Evolutionary conservation across 176 grass and related monocot species (phyloP), one percentile per base, ranked within the genome.

Genomic region (Ampelocalamus luodianensis): DNA sequence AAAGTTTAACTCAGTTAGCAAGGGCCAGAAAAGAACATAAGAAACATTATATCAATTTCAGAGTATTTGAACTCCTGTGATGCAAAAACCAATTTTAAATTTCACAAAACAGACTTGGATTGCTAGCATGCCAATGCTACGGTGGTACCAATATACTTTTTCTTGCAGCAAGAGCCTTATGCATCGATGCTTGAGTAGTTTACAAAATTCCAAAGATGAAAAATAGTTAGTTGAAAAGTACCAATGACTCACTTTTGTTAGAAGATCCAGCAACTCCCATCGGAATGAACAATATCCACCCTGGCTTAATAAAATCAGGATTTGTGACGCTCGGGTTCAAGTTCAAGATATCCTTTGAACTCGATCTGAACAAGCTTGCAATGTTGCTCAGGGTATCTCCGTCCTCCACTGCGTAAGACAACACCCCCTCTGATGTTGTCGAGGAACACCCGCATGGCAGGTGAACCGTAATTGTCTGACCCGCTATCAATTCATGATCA

Each of bases 361-460:
- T 83, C 14, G 93, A 86, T 39, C 71, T 53, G 34, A 94, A 82
- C 81, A 88, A 37, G 11, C 62, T 78, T 51, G 85, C 78, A 17
- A 92, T 86, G 50, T 15, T 76, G n/a, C 59, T 38, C 7, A 92
- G 74, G n/a, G 90, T 92, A 77, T 92, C 92, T n/a, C 3, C 16
- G 4, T 26, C n/a, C 69, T 92, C 56, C 55, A 92, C 92, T 6
- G 78, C 58, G 51, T 92, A 92, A 10, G 87, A 83, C 54, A 93
- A 10, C 12, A 93, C 86, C 13, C 56, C 79, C n/a, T 79, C 44
- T 40, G 78, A 3, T 9, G 83, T 72, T 3, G 40, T 71, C 10
- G 53, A 83, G 61, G 80, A 89, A 71, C 92, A 94, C 0, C 87
- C 82, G 5, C 92, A 94, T 8, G 82, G 81, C 38, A 94, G 67